Evolutionary conservation across 208 protist genomes (phyloP), one percentile per base, ranked within the genome.

Genomic region (Acanthamoeba castellanii): DNA sequence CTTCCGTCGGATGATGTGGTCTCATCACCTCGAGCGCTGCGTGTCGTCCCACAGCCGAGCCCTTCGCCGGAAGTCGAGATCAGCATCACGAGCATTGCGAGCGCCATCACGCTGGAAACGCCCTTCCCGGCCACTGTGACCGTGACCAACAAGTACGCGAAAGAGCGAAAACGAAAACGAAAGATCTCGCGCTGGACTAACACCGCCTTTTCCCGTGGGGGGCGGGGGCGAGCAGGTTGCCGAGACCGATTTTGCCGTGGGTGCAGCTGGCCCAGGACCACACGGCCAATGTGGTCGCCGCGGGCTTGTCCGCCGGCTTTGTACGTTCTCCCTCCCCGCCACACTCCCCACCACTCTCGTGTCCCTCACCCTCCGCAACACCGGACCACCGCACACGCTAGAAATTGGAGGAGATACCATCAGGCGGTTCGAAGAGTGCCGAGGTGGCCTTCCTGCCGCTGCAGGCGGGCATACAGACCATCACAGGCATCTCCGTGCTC

Each of bases 401-500:
- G 74, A 84, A 84, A 30, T 4, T 84, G 74, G 74, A 84, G 22
- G 74, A 84, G 74, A 84, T 84, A 18, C 74, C 74, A 8, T 27
- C 74, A 42, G 74, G 74, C 27, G 74, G 42, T 0, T 55, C 74
- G 18, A 84, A n/a, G 74, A 84, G 74, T n/a, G 74, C 74, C 37
- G 74, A 84, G 45, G 74, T 84, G 45, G 13, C 74, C 16, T 84
- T 84, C 45, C 74, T 84, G 13, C 74, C 74, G 8, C 42, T 84
- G 20, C 37, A 84, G 34, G n/a, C 74, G 3, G 74, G 74, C 45
- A 84, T 84, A 14, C 74, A 84, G 74, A 50, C 45, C 74, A 84
- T 84, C 74, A 84, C 30, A 0, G 74, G 74, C 74, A 84, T 84
- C 74, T 84, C 74, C 8, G 74, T 84, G 74, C 74, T 84, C 74